Conservation (phyloP, 1,284 basidiomycete species). For the Tilletia indica region DNA sequence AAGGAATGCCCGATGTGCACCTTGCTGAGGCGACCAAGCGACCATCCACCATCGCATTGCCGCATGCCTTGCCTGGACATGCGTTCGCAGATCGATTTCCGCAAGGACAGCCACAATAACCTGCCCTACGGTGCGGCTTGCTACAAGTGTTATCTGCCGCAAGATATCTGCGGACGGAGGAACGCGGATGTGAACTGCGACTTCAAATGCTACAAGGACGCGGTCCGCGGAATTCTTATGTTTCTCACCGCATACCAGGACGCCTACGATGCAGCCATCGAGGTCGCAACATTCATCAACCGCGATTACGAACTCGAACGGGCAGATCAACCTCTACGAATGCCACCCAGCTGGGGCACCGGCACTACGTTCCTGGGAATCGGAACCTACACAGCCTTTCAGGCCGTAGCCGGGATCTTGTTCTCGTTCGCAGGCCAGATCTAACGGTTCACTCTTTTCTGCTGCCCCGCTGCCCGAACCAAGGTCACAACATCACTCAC, state of each 20-base stretch:
- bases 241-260: not conserved
- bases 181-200: not conserved
- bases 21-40: not conserved
- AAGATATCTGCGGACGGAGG: not conserved
- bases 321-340: no score
- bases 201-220: not conserved
- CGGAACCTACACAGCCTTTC: no score
- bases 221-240: not conserved
- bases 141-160: not conserved
- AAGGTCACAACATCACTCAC: no score
- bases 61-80: not conserved
- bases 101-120: not conserved
- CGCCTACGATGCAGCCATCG: not conserved
- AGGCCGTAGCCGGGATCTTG: no score
- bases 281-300: not conserved
- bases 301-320: not conserved
- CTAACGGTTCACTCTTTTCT: no score
- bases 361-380: no score
- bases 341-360: no score
- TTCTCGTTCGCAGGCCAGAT: no score
- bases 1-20: not conserved
- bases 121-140: not conserved
- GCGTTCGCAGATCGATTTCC: not conserved
- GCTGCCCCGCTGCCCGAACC: no score
- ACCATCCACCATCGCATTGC: not conserved